phyloP scores from a whole-genome alignment of 208 protist species.

The Leishmania mexicana region DNA sequence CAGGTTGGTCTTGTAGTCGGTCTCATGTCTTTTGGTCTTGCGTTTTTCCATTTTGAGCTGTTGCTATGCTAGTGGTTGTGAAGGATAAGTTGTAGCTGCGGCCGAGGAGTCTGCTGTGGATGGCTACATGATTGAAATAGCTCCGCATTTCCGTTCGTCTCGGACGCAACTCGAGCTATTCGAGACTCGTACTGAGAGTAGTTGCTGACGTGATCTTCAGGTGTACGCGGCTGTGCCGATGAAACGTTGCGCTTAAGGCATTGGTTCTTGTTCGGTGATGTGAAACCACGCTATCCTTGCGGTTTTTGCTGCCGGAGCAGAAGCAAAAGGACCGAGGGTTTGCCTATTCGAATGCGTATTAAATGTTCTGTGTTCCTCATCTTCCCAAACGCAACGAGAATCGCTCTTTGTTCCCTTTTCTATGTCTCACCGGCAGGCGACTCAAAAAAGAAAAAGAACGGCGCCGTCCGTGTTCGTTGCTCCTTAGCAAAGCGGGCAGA shows the following conservation, averaged over 20 bases:
- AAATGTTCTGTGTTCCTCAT: background rate
- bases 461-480: too few species aligned
- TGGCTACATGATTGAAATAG: background rate
- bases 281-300: too few species aligned
- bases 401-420: background rate
- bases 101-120: background rate
- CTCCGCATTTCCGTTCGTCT: background rate
- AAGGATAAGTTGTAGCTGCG: slow-evolving; percentile 1
- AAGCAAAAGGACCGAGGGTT: background rate
- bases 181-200: background rate
- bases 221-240: background rate
- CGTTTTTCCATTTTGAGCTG: background rate
- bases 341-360: background rate
- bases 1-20: background rate
- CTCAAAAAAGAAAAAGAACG: background rate
- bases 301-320: too few species aligned
- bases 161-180: background rate
- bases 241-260: background rate
- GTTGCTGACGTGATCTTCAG: background rate
- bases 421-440: background rate
- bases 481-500: background rate
- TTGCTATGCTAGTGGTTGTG: slow-evolving; percentile 5
- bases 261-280: background rate
- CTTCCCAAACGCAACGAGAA: background rate
- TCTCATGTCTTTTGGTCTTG: background rate